phyloP scores from a whole-genome alignment of 345 rosid species.

The Citrus glauca region DNA sequence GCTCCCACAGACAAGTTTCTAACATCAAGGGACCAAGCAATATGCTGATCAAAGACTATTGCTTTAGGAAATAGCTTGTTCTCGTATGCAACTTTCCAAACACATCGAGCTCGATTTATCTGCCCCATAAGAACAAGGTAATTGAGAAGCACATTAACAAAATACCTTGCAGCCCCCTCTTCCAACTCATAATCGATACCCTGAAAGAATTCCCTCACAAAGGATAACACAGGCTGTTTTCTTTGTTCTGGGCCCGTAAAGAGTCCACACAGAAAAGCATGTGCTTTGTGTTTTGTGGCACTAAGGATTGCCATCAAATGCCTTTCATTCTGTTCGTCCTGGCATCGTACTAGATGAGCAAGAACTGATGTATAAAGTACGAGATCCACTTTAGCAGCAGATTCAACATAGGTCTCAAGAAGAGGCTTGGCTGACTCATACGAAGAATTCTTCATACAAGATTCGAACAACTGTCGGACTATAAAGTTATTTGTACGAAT shows the following conservation, averaged over 20 bases:
- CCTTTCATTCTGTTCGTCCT: slow-evolving; percentile 82
- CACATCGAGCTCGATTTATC: slow-evolving; percentile 89
- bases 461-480: slow-evolving; percentile 87
- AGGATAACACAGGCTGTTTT: slow-evolving; percentile 76
- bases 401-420: slow-evolving; percentile 74
- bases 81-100: slow-evolving; percentile 97
- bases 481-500: slow-evolving; percentile 90
- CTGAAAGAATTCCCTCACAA: slow-evolving; percentile 91
- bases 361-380: slow-evolving; percentile 94
- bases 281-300: slow-evolving; percentile 79
- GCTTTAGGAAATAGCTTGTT: slow-evolving; percentile 98
- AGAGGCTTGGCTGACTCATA: slow-evolving; percentile 93
- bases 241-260: slow-evolving; percentile 94
- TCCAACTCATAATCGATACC: slow-evolving; percentile 88
- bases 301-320: slow-evolving; percentile 87
- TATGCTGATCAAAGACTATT: slow-evolving; percentile 91
- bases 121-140: slow-evolving; percentile 97
- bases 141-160: slow-evolving; percentile 88
- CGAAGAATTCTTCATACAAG: slow-evolving; percentile 84
- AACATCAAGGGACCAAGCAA: slow-evolving; percentile 97
- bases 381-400: slow-evolving; percentile 88
- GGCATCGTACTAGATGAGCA: slow-evolving; percentile 87
- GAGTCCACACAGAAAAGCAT: slow-evolving; percentile 85
- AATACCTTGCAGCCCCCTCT: slow-evolving; percentile 92
- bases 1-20: slow-evolving; percentile 96